phyloP scores from a whole-genome alignment of 139 green algal species.

The Mesotaenium endlicherianum region DNA sequence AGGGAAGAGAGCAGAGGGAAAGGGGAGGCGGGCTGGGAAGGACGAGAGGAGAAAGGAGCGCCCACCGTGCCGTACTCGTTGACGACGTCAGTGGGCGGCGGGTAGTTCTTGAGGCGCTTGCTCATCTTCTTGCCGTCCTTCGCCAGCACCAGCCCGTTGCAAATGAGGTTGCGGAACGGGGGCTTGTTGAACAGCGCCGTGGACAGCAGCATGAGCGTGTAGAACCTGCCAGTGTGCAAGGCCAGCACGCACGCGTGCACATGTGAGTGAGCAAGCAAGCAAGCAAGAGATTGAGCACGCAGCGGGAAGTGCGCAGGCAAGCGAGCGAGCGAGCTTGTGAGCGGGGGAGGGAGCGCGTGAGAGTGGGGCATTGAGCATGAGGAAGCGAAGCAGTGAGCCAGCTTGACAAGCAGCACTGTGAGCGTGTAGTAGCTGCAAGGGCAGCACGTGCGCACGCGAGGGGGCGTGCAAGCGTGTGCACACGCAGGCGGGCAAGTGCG shows the following conservation, averaged over 20 bases:
- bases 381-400: background rate
- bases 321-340: too few relatives aligned
- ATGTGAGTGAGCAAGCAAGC: background rate
- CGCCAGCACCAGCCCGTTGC: constrained; percentile 97
- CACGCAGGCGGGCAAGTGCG: too few relatives aligned
- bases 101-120: constrained; percentile 99
- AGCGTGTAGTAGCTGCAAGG: too few relatives aligned
- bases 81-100: constrained; percentile 59
- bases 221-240: constrained; percentile 66
- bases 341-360: background rate
- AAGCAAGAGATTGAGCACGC: background rate
- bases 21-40: background rate
- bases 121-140: constrained; percentile 99
- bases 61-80: constrained; percentile 22
- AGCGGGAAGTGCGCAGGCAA: too few relatives aligned
- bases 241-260: background rate
- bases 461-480: too few relatives aligned
- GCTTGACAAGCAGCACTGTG: background rate
- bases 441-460: too few relatives aligned
- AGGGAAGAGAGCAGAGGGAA: constrained; percentile 1
- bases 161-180: constrained; percentile 97
- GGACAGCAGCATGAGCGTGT: constrained; percentile 98
- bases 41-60: background rate
- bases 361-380: background rate
- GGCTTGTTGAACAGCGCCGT: constrained; percentile 97